These are phyloP conservation scores for Xylona heveae DNA, from an alignment of 495 filamentous ascomycete species.

Conservation along the genomic window DNA sequence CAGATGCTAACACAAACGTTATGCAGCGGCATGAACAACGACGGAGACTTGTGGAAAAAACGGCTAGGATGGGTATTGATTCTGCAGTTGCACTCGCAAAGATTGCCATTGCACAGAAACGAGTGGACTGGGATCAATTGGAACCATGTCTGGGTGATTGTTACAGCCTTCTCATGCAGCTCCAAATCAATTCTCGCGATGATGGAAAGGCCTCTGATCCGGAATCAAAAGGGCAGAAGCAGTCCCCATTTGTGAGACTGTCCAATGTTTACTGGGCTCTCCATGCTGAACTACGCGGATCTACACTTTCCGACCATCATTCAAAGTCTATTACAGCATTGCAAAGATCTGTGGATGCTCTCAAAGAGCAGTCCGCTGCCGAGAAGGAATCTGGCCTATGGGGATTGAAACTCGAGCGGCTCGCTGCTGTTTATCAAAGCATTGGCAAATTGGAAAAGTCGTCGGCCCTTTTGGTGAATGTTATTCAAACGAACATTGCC, in stretches of 20 bases:
- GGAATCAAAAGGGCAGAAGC: no score
- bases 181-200: conserved; percentile 20
- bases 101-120: conserved; percentile 16
- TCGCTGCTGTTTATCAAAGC: conserved; percentile 24
- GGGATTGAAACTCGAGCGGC: conserved; percentile 30
- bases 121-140: conserved; percentile 24
- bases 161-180: conserved; percentile 24
- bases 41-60: conserved; percentile 23
- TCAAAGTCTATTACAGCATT: conserved; percentile 21
- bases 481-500: conserved; percentile 25
- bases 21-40: conserved; percentile 31
- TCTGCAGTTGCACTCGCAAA: conserved; percentile 31
- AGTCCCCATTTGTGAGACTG: conserved; percentile 32
- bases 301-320: background rate
- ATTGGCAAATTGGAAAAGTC: conserved; percentile 16
- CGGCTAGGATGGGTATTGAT: conserved; percentile 28
- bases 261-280: conserved; percentile 65
- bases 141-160: conserved; percentile 34
- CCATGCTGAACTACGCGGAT: conserved; percentile 27
- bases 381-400: conserved; percentile 27
- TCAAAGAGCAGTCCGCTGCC: conserved; percentile 17
- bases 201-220: no score
- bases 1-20: conserved; percentile 21
- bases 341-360: conserved; percentile 24
- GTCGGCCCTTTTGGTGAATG: conserved; percentile 19